These are phyloP conservation scores for Candida boidinii DNA, from an alignment of 805 yeast genomes.

Conservation along the genomic window DNA sequence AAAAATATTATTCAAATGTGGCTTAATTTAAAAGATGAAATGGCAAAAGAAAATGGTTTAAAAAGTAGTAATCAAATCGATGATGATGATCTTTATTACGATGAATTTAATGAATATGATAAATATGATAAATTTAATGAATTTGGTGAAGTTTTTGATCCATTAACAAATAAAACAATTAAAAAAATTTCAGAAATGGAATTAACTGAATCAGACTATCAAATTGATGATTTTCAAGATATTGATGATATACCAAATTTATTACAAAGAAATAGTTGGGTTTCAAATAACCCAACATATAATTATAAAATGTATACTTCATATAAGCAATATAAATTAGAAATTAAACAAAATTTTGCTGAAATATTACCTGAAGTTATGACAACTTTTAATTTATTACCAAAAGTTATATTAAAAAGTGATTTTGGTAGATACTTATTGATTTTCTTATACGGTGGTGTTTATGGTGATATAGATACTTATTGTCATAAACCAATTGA, in stretches of 20 bases:
- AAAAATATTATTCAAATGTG: conserved; percentile 1
- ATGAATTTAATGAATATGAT: too few species aligned
- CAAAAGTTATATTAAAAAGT: conserved; percentile 70
- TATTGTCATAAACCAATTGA: conserved; percentile 54
- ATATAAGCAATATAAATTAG: conserved; percentile 32
- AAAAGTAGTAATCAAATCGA: neutral
- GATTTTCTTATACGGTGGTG: conserved; percentile 79
- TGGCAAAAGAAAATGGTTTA: neutral
- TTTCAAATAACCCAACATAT: conserved; percentile 43
- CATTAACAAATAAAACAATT: too few species aligned
- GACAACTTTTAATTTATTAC: conserved; percentile 65
- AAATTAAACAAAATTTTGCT: conserved; percentile 40
- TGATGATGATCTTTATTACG: too few species aligned
- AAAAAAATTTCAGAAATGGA: too few species aligned
- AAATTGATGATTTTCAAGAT: too few species aligned
- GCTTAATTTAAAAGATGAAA: neutral
- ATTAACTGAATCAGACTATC: too few species aligned
- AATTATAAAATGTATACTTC: conserved; percentile 68
- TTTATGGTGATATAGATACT: conserved; percentile 84
- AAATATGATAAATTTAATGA: too few species aligned
- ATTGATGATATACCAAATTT: conserved; percentile 30
- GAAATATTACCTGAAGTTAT: conserved; percentile 63
- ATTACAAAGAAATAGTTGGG: conserved; percentile 53
- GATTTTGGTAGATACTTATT: conserved; percentile 84
- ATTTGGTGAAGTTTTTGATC: too few species aligned